phyloP scores from a whole-genome alignment of 2,329 filamentous ascomycete species.

The Hymenoscyphus fructigenus region DNA sequence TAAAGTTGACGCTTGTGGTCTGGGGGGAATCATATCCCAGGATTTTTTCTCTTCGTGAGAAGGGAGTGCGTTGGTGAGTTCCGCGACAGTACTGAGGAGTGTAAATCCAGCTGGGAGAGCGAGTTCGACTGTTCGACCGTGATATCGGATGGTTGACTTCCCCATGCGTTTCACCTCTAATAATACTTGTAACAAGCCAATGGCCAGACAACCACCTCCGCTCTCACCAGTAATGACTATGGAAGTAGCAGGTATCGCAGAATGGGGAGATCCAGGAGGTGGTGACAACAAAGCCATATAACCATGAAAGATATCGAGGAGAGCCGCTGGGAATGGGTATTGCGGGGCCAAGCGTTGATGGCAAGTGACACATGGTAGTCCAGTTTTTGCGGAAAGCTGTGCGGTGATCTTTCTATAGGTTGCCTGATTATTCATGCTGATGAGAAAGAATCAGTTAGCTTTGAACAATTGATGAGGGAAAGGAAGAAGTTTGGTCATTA shows the following conservation, averaged over 20 bases:
- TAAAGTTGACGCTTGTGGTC: background rate
- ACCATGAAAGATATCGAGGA: slow-evolving; percentile 4
- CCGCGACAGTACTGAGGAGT: background rate
- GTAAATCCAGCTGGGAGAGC: slow-evolving; percentile 5
- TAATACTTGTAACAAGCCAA: slow-evolving; percentile 2
- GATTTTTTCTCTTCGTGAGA: background rate
- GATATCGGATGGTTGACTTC: background rate
- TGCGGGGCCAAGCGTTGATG: slow-evolving; percentile 8
- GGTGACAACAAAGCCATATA: slow-evolving; percentile 8
- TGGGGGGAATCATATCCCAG: background rate
- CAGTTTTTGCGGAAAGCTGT: slow-evolving; percentile 1
- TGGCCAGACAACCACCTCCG: slow-evolving; percentile 1
- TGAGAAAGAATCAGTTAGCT: background rate
- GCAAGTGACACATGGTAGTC: slow-evolving; percentile 1
- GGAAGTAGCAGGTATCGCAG: background rate
- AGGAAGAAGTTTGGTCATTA: no score
- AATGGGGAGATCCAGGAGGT: slow-evolving; percentile 8
- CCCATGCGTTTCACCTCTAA: slow-evolving; percentile 3
- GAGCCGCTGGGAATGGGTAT: slow-evolving; percentile 7
- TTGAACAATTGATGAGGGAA: background rate
- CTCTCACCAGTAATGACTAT: slow-evolving; percentile 9
- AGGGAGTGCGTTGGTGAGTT: slow-evolving; percentile 4
- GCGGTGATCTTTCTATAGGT: slow-evolving; percentile 6
- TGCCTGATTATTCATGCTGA: slow-evolving; percentile 4
- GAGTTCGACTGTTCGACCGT: slow-evolving; percentile 1